Conservation (phyloP, 2,329 filamentous ascomycete species). For the Zymoseptoria passerinii region DNA sequence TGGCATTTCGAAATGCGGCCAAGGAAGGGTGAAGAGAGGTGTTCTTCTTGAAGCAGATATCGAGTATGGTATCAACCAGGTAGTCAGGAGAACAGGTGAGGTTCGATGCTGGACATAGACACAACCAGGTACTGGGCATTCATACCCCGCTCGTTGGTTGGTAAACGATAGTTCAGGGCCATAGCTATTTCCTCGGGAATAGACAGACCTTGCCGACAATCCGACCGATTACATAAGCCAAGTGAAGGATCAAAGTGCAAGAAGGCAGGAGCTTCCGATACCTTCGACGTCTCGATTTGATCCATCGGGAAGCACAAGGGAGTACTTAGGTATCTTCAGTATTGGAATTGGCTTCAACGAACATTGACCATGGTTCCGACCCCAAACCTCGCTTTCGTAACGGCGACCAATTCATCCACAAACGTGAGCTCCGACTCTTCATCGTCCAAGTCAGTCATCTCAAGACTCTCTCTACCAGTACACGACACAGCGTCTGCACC, state of each 20-base stretch:
- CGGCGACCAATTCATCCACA: conserved; percentile 31
- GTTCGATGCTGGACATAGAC: background rate
- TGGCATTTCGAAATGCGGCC: conserved; percentile 41
- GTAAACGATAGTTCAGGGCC: too few species aligned
- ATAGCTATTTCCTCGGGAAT: background rate
- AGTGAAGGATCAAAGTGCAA: background rate
- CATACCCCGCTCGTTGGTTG: background rate
- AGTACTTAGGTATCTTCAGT: background rate
- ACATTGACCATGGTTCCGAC: background rate
- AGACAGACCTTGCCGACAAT: background rate
- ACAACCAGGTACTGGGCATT: background rate
- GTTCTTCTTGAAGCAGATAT: too few species aligned
- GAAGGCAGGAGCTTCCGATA: background rate
- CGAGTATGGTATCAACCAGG: background rate
- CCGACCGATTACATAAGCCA: background rate
- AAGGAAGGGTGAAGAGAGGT: background rate
- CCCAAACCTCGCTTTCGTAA: conserved; percentile 25
- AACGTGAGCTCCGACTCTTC: conserved; percentile 23
- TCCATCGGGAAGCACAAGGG: background rate
- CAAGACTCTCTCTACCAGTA: background rate
- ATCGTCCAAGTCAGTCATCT: background rate
- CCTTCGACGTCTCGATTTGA: background rate
- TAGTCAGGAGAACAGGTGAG: background rate
- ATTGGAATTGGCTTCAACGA: background rate
- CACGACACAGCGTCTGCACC: background rate